Evolutionary conservation across 441 rosid genomes (phyloP).

Genomic region (Bruguiera hainesii): DNA sequence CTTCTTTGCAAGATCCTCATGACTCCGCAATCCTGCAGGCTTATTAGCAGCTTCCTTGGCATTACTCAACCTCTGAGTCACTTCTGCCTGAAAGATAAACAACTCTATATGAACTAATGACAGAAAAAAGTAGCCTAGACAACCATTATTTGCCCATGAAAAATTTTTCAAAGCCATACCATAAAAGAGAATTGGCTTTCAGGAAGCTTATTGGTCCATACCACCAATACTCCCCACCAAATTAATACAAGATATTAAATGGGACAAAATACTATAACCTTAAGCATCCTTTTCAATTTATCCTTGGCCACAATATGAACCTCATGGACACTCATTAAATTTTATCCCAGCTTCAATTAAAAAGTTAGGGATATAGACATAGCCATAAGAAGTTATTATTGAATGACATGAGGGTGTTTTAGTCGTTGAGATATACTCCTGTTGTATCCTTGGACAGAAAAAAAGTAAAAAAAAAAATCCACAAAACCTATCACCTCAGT

Average conservation of each 20-base stretch:
- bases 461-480: too few species aligned
- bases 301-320: background rate
- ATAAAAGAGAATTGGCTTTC: background rate
- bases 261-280: background rate
- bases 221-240: too few species aligned
- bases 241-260: background rate
- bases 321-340: background rate
- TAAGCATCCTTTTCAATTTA: background rate
- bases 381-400: too few species aligned
- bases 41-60: conserved; percentile 72
- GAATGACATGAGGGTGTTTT: too few species aligned
- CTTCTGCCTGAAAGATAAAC: conserved; percentile 64
- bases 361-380: too few species aligned
- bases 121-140: background rate
- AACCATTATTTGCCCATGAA: background rate
- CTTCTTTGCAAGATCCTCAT: conserved; percentile 93
- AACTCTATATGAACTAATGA: background rate
- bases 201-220: background rate
- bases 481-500: too few species aligned
- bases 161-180: background rate
- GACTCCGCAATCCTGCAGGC: conserved; percentile 66
- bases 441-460: too few species aligned
- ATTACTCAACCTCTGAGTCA: conserved; percentile 84
- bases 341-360: too few species aligned
- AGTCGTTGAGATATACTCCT: too few species aligned